Conservation (phyloP, 768 basidiomycete genomes). For the Rhodocollybia butyracea region DNA sequence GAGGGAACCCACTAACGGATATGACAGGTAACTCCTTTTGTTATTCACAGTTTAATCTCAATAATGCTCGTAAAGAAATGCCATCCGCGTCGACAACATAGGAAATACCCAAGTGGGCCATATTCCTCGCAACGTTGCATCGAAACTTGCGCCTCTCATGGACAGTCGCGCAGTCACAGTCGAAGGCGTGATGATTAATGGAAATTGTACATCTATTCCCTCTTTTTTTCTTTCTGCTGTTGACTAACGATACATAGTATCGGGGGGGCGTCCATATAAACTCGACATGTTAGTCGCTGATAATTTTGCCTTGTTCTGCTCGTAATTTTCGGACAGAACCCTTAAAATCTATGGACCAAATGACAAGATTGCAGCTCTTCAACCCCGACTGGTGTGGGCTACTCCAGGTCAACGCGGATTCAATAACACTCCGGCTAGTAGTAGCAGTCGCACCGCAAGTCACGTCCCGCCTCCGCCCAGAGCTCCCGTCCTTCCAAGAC, state of each 20-base stretch:
- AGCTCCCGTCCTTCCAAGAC: conserved; percentile 14
- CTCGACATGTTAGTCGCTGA: conserved; percentile 54
- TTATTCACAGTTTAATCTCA: neutral
- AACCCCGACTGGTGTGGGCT: conserved; percentile 71
- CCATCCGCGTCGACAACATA: conserved; percentile 82
- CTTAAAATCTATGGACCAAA: conserved; percentile 70
- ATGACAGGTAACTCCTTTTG: conserved; percentile 54
- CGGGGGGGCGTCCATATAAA: conserved; percentile 43
- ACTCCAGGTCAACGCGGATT: conserved; percentile 68
- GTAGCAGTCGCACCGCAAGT: neutral
- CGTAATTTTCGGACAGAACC: conserved; percentile 36
- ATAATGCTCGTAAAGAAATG: conserved; percentile 45
- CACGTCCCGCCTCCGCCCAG: neutral
- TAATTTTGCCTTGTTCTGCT: neutral
- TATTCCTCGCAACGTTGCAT: conserved; percentile 57
- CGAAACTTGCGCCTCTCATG: conserved; percentile 65
- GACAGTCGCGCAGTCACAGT: conserved; percentile 61
- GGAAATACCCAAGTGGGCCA: conserved; percentile 76
- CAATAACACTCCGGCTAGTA: conserved; percentile 2
- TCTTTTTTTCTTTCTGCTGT: neutral
- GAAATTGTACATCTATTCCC: conserved; percentile 60
- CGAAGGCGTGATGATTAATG: conserved; percentile 66
- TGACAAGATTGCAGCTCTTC: conserved; percentile 56
- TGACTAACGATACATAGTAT: conserved; percentile 27
- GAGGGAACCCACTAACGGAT: conserved; percentile 62